Evolutionary conservation across 306 rosid genomes (phyloP).

Genomic region (Glycyrrhiza uralensis): DNA sequence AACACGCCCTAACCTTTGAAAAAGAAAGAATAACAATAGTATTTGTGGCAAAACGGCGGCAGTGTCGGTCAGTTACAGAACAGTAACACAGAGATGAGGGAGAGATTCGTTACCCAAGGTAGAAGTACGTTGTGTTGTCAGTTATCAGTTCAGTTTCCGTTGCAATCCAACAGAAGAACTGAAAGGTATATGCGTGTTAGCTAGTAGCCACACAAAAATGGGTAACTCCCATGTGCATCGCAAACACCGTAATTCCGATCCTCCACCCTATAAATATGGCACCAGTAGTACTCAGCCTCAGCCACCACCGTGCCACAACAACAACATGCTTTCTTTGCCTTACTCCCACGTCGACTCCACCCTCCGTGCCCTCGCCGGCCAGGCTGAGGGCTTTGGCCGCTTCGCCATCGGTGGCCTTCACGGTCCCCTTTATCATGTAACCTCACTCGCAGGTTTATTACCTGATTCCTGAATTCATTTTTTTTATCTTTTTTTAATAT

Average conservation of each 20-base stretch:
- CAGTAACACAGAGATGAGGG: neutral
- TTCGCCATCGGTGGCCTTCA: constrained; percentile 82
- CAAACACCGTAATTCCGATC: constrained; percentile 26
- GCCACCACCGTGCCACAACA: neutral
- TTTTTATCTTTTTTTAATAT: neutral
- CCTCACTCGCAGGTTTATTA: constrained; percentile 61
- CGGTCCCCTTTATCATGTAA: constrained; percentile 68
- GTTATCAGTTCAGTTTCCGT: neutral
- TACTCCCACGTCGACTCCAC: constrained; percentile 60
- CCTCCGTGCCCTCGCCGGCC: constrained; percentile 72
- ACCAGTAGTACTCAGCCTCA: neutral
- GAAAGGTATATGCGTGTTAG: neutral
- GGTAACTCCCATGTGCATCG: constrained; percentile 57
- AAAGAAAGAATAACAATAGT: too few relatives aligned
- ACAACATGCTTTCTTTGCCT: constrained; percentile 48
- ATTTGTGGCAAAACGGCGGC: too few relatives aligned
- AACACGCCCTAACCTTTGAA: too few relatives aligned
- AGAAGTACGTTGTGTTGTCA: neutral
- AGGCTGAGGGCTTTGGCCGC: constrained; percentile 91
- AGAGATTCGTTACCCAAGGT: neutral
- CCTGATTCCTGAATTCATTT: neutral
- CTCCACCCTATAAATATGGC: constrained; percentile 33
- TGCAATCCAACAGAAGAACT: neutral
- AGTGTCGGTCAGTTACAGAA: too few relatives aligned
- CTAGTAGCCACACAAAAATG: constrained; percentile 43